phyloP scores from a whole-genome alignment of 345 rosid genomes.

The Eucalyptus marginata region DNA sequence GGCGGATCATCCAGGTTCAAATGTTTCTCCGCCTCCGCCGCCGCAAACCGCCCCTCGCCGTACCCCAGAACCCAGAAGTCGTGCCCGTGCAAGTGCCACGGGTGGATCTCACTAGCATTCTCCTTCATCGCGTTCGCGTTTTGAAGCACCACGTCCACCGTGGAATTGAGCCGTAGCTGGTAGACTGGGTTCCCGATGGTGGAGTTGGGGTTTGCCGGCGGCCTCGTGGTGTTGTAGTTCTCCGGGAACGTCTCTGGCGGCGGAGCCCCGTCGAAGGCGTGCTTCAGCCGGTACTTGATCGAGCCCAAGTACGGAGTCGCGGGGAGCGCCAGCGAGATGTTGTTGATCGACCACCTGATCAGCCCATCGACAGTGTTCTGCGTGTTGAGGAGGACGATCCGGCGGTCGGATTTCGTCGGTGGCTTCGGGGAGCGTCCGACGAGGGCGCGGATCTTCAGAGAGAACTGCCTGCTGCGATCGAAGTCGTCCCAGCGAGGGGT shows the following conservation, averaged over 20 bases:
- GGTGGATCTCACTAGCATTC: slow-evolving; percentile 58
- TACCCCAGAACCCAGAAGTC: slow-evolving; percentile 83
- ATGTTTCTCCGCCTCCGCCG: slow-evolving; percentile 12
- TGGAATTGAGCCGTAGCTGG: slow-evolving; percentile 16
- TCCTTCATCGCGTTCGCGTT: slow-evolving; percentile 37
- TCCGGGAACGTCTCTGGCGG: not conserved
- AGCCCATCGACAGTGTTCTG: slow-evolving; percentile 46
- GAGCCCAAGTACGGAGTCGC: slow-evolving; percentile 75
- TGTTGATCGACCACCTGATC: slow-evolving; percentile 67
- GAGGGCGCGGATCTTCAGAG: slow-evolving; percentile 17
- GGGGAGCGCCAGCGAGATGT: slow-evolving; percentile 47
- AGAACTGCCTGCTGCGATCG: slow-evolving; percentile 31
- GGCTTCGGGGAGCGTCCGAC: slow-evolving; percentile 31
- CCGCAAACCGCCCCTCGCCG: slow-evolving; percentile 52
- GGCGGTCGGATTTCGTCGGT: slow-evolving; percentile 10
- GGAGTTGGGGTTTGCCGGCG: slow-evolving; percentile 32
- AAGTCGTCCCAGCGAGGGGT: slow-evolving; percentile 64
- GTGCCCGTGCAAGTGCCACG: slow-evolving; percentile 91
- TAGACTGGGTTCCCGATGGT: slow-evolving; percentile 44
- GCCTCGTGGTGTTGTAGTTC: slow-evolving; percentile 38
- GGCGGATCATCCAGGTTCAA: slow-evolving; percentile 66
- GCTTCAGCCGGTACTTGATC: slow-evolving; percentile 17
- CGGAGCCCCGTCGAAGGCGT: slow-evolving; percentile 6
- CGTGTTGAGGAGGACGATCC: slow-evolving; percentile 57
- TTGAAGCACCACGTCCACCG: slow-evolving; percentile 73